Percentiles rank a stretch among this genome's conserved stretches.
These are phyloP conservation scores for Cladophialophora yegresii DNA, from an alignment of 2,329 filamentous ascomycete genomes.

Conservation along the genomic window DNA sequence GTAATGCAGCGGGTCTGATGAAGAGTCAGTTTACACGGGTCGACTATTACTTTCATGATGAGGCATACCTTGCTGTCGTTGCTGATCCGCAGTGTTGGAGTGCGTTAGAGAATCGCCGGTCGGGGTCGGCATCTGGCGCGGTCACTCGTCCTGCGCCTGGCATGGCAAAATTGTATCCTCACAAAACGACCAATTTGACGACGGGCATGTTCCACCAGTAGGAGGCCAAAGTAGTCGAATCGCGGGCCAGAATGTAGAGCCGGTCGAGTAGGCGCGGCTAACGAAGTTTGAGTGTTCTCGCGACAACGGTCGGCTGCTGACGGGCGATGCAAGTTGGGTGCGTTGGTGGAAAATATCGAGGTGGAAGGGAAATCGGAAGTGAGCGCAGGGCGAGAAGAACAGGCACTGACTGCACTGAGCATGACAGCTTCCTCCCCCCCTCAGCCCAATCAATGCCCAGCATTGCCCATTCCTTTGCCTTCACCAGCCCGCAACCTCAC, in stretches of 20 bases:
- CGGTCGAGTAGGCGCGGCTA: conserved; percentile 40
- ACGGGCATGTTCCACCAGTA: conserved; percentile 42
- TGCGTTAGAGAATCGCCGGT: conserved; percentile 29
- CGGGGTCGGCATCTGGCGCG: conserved; percentile 34
- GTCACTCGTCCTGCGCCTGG: conserved; percentile 30
- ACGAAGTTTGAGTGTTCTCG: conserved; percentile 50
- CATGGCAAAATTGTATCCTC: conserved; percentile 36
- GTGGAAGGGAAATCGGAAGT: conserved; percentile 18
- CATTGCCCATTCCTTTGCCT: conserved; percentile 18
- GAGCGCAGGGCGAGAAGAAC: conserved; percentile 17
- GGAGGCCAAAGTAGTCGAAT: conserved; percentile 41
- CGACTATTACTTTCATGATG: conserved; percentile 18
- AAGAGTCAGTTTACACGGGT: conserved; percentile 12
- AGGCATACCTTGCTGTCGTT: conserved; percentile 28
- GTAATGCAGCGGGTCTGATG: conserved; percentile 15
- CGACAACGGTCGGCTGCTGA: conserved; percentile 46
- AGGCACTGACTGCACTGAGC: neutral
- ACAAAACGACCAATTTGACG: conserved; percentile 25
- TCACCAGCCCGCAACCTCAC: conserved; percentile 14
- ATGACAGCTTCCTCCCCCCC: conserved; percentile 1
- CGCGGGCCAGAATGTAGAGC: conserved; percentile 47
- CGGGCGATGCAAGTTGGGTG: conserved; percentile 24
- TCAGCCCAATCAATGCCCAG: conserved; percentile 27
- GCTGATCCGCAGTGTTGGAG: conserved; percentile 19
- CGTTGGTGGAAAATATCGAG: conserved; percentile 24